A percentile compares a stretch with the other conserved stretches of the same genome.
phyloP scores from a whole-genome alignment of 2,329 filamentous ascomycete species.

The Albophoma yamanashiensis region DNA sequence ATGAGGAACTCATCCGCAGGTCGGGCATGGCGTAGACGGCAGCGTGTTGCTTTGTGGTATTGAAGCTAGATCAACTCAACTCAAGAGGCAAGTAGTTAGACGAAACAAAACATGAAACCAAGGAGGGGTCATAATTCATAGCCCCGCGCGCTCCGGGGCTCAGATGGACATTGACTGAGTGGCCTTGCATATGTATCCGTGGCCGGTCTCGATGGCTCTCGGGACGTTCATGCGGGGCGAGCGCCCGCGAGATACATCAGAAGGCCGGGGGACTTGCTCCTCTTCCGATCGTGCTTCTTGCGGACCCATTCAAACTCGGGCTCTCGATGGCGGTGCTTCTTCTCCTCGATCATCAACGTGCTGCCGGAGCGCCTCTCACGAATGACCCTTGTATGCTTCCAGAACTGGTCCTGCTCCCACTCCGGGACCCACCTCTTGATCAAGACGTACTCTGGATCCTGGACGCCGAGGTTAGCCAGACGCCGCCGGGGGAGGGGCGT shows the following conservation, averaged over 20 bases:
- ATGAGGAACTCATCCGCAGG: conserved; percentile 81
- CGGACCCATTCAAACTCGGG: conserved; percentile 45
- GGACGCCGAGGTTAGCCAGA: conserved; percentile 18
- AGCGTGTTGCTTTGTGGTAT: background rate
- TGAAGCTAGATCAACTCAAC: background rate
- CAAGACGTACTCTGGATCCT: conserved; percentile 60
- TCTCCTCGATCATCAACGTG: conserved; percentile 37
- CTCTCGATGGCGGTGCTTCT: conserved; percentile 28
- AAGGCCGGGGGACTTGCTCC: conserved; percentile 45
- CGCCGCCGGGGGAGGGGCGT: background rate
- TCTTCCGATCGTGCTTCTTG: conserved; percentile 41
- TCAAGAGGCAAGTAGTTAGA: background rate
- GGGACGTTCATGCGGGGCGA: conserved; percentile 23
- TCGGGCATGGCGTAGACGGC: conserved; percentile 1
- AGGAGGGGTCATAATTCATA: background rate
- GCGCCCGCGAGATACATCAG: conserved; percentile 48
- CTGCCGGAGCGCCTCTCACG: conserved; percentile 41
- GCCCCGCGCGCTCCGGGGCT: background rate
- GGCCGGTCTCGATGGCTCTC: background rate
- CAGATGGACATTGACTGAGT: background rate
- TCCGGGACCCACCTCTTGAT: conserved; percentile 66
- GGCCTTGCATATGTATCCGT: background rate
- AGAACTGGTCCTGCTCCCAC: conserved; percentile 60
- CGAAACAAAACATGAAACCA: background rate
- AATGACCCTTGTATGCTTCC: conserved; percentile 57